Evolutionary conservation across 2,329 filamentous ascomycete species (phyloP).

Genomic region (Apiospora arundinis): DNA sequence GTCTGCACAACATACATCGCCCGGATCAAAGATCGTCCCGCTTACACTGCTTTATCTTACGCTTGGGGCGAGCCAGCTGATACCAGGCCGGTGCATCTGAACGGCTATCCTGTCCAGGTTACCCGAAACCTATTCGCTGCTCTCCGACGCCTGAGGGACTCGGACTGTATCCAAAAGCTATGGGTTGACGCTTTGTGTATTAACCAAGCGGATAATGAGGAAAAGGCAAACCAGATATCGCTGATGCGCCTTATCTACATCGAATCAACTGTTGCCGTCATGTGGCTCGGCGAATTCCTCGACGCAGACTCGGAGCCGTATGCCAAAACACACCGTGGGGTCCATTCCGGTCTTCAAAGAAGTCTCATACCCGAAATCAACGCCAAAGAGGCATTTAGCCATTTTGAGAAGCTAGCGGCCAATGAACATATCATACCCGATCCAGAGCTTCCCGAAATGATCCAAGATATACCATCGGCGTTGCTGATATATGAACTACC

Average conservation of each 20-base stretch:
- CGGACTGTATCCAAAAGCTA: neutral
- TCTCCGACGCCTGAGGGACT: slow-evolving; percentile 2
- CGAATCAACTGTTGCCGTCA: neutral
- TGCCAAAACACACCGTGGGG: neutral
- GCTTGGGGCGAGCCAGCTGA: slow-evolving; percentile 21
- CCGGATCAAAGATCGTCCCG: neutral
- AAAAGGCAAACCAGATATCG: slow-evolving; percentile 21
- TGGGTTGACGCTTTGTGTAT: slow-evolving; percentile 23
- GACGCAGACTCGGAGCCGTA: neutral
- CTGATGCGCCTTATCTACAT: slow-evolving; percentile 19
- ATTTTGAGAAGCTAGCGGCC: neutral
- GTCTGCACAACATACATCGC: neutral
- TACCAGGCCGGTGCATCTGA: neutral
- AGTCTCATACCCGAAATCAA: neutral
- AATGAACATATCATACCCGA: too few relatives aligned
- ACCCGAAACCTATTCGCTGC: slow-evolving; percentile 19
- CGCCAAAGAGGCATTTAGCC: neutral
- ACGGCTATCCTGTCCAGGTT: neutral
- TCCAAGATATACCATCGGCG: too few relatives aligned
- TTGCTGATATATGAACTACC: neutral
- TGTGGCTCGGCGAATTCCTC: slow-evolving; percentile 15
- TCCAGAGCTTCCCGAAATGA: too few relatives aligned
- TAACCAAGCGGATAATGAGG: slow-evolving; percentile 16
- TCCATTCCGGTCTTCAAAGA: neutral
- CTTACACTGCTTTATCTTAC: slow-evolving; percentile 20